Evolutionary conservation across 1,139 yeast species (phyloP), one percentile per base, ranked within the genome.

Genomic region (Zygosaccharomyces sapae): DNA sequence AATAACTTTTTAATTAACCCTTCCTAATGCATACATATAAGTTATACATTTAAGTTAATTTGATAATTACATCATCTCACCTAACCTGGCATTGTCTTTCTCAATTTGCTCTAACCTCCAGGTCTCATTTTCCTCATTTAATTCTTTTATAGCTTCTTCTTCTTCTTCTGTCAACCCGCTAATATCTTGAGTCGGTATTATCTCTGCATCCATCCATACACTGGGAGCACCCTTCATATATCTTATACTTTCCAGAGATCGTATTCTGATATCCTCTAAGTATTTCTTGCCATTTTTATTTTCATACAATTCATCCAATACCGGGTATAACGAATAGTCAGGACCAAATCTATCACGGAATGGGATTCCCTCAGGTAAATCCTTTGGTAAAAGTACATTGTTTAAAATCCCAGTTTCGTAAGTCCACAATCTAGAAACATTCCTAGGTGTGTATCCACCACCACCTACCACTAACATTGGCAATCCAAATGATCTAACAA

Each of bases 381-480:
- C 81, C 20, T 84, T 75, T 48, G 85, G 87, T 48, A 92, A 67
- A 20, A 85, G 78, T 0, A 85, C 86, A 59, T 87, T 92, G 48
- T 88, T 82, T 62, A 90, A 74, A 3, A 92, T 79, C 39, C 95
- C 83, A 0, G 98, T 92, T 66, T 92, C 98, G 64, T 86, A 89
- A 41, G 96, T 81, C 98, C 98, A 92, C 34, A 92, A 74, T 52
- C 98, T 73, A 8, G 96, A 85, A 6, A 92, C 98, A 62, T 92
- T 92, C 58, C 97, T 78, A 46, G 96, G 96, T 0, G 98, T 92
- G 67, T 92, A 92, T 2, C 98, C 98, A 46, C 98, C 98, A 31
- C 98, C 98, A 22, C 98, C 98, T n/a, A 92, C 70, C 9, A 92
- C 96, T 66, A 92, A 72, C 79, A 88, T 74, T 5, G 97, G 97